Percentiles rank a stretch among this genome's conserved stretches.
Evolutionary conservation across 306 rosid genomes (phyloP).

Genomic region (Bauhinia variegata): DNA sequence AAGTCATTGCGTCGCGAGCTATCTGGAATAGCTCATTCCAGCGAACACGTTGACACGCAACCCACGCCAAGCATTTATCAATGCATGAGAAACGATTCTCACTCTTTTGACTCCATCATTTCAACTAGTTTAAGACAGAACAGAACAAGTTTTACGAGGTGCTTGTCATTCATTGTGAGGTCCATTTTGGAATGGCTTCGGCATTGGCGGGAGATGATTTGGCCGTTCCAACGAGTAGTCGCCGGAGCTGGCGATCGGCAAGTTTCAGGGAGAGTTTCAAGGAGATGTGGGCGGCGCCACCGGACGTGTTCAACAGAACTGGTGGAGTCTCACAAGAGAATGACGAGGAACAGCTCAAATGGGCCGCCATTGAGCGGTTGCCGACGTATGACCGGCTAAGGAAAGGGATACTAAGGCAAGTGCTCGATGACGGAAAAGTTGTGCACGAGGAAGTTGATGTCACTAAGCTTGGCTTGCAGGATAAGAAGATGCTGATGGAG

Average conservation of each 20-base stretch:
- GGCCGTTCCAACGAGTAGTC: constrained; percentile 44
- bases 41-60: too few species aligned
- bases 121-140: too few species aligned
- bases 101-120: too few species aligned
- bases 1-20: too few species aligned
- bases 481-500: constrained; percentile 64
- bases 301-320: constrained; percentile 66
- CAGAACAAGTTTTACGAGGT: too few species aligned
- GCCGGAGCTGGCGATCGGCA: constrained; percentile 52
- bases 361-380: constrained; percentile 83
- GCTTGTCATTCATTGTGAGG: neutral
- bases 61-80: too few species aligned
- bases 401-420: constrained; percentile 64
- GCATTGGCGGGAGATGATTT: constrained; percentile 53
- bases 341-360: constrained; percentile 72
- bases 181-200: constrained; percentile 46
- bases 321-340: constrained; percentile 47
- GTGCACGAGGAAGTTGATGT: constrained; percentile 63
- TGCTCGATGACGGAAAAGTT: constrained; percentile 53
- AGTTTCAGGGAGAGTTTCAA: constrained; percentile 57
- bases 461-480: constrained; percentile 57
- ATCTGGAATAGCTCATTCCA: too few species aligned
- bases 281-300: constrained; percentile 54
- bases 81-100: too few species aligned
- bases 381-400: constrained; percentile 79